These are phyloP conservation scores for Penicillium silybi DNA, from an alignment of 495 filamentous ascomycete species.

Conservation along the genomic window DNA sequence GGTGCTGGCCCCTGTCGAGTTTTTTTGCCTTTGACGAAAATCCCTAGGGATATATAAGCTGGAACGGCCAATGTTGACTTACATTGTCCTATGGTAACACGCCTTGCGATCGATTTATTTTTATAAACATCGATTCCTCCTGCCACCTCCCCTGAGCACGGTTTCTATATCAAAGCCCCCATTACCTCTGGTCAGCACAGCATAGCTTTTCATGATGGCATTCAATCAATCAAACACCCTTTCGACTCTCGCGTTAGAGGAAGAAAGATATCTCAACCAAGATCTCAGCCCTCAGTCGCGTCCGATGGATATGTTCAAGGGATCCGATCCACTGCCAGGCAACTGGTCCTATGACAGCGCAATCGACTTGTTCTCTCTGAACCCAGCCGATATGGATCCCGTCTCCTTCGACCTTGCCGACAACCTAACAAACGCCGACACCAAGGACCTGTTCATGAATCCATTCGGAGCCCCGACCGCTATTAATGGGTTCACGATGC, in stretches of 20 bases:
- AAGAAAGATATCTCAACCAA: slow-evolving; percentile 23
- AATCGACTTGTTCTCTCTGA: slow-evolving; percentile 39
- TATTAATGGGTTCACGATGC: slow-evolving; percentile 38
- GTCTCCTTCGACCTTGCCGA: slow-evolving; percentile 35
- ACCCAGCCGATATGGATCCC: slow-evolving; percentile 34
- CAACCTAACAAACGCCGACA: slow-evolving; percentile 27
- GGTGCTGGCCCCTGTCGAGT: slow-evolving; percentile 4
- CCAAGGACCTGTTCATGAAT: slow-evolving; percentile 37
- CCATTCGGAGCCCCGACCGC: slow-evolving; percentile 29
- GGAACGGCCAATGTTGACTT: background rate
- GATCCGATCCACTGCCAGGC: slow-evolving; percentile 34
- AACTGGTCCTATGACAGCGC: slow-evolving; percentile 43
- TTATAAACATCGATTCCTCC: background rate
- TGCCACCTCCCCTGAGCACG: background rate
- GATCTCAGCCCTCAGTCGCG: slow-evolving; percentile 22
- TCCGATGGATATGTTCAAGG: slow-evolving; percentile 15
- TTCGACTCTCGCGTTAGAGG: slow-evolving; percentile 16
- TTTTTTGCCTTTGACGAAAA: background rate
- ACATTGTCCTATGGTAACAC: background rate
- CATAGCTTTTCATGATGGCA: slow-evolving; percentile 10
- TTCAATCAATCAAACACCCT: slow-evolving; percentile 19
- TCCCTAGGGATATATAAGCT: slow-evolving; percentile 13
- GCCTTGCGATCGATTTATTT: background rate
- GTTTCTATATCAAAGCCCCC: background rate
- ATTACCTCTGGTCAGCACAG: background rate